Evolutionary conservation across 2,329 filamentous ascomycete species (phyloP), one percentile per base, ranked within the genome.

Genomic region (Xylaria sp.): DNA sequence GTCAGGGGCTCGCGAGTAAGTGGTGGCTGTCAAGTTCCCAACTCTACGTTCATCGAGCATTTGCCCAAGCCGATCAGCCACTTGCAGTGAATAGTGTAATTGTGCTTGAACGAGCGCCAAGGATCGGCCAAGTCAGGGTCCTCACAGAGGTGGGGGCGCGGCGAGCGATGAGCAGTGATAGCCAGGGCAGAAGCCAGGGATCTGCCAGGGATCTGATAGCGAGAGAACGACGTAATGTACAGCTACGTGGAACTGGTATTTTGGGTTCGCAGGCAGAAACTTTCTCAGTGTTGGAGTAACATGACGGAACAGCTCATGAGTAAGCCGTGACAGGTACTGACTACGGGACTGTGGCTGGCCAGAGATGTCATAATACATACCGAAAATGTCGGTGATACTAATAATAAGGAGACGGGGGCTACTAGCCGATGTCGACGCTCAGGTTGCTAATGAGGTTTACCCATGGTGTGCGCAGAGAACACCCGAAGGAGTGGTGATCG

Each of bases 401-500:
- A 36, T 10, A 10, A 15, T 10, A 36, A 55, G 18, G 18, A 12
- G n/a, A 55, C 31, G 3, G 3, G 28, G 10, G 28, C 13, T 10
- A 39, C 20, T 57, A 10, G 8, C 46, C 48, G 33, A 9, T n/a
- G 18, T 46, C 18, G 41, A n/a, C 41, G 43, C 31, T 23, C 39
- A 48, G 63, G 54, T 46, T 56, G 67, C 49, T 54, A 58, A 60
- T 56, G 63, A 33, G 54, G 58, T 55, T 55, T 57, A 49, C 51
- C 25, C n/a, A 49, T 63, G 49, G 58, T 25, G 46, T 54, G 52
- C 41, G 52, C 41, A 46, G 52, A 57, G 56, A 54, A 25, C 36
- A 56, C 59, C 59, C 23, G 49, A 62, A 66, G 31, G 48, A 67
- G 63, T 63, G 63, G 63, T 63, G 64, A 63, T 66, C 52, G 56